Base-by-base conservation (phyloP, 1,284 basidiomycete genomes). In the Melampsora americana region DNA sequence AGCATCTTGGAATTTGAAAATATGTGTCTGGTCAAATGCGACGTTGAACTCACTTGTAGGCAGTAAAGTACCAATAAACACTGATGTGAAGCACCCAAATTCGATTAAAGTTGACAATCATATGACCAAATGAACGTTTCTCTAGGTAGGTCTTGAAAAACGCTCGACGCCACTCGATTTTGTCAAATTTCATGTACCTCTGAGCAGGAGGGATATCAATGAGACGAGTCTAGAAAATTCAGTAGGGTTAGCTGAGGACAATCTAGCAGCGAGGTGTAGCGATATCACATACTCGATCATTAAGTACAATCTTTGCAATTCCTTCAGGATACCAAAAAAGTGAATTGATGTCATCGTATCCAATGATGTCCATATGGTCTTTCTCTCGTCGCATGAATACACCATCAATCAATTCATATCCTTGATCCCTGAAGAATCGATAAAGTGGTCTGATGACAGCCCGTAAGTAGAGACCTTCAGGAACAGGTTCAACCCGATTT, bases 311-410 rank as follows among this genome's bases (percentile, higher is more conserved):
- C 56, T 93, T 87, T 35, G 93, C 91, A 80, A 99, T 95, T 56
- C 96, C 96, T 81, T 99, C 96, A 5, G 96, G 96, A 83, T 99
- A 99, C 95, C 95, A 99, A 85, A 99, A 99, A 62, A 99, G 86
- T 83, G 99, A 95, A 83, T 99, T 99, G 81, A 99, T 91, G 84
- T 99, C 95, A 83, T 99, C 95, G 82, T 99, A 99, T 14, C 95
- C 96, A 82, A 99, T 97, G 81, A 97, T 93, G 79, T 90, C 87
- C 78, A 94, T 90, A 83, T 98, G 96, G 81, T 99, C 95, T 82
- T 87, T 87, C 86, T 99, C 95, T 11, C 73, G 48, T 80, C 92
- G 87, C 67, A 99, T 90, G 83, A 96, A 98, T 84, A 94, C 94
- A 69, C 94, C 95, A 81, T 98, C 95, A 44, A 93, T 87, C 48